These are phyloP conservation scores for Cryptococcus sp. DNA, from an alignment of 1,284 basidiomycete genomes.

Conservation along the genomic window DNA sequence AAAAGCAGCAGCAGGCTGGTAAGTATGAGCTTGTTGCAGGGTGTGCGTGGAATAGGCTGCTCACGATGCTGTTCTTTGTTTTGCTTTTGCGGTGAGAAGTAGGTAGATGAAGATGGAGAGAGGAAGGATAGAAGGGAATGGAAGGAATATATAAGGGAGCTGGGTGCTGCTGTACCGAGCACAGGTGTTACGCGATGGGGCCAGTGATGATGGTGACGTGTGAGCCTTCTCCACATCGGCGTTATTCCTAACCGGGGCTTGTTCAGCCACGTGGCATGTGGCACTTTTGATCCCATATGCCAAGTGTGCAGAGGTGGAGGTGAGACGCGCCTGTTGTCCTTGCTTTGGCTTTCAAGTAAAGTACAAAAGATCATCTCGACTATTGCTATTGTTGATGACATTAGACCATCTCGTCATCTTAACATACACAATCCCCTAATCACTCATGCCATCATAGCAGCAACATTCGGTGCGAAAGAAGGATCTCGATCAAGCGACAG, in stretches of 20 bases:
- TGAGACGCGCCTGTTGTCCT: neutral
- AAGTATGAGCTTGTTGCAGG: conserved; percentile 29
- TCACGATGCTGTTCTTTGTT: conserved; percentile 2
- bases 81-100: conserved; percentile 11
- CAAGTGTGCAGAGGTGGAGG: neutral
- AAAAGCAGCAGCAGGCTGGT: conserved; percentile 21
- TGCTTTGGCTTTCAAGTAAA: too few relatives aligned
- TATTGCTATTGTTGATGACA: too few relatives aligned
- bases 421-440: too few relatives aligned
- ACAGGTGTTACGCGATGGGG: too few relatives aligned
- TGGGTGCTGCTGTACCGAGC: neutral
- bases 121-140: conserved; percentile 4
- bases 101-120: neutral
- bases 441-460: too few relatives aligned
- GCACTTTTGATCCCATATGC: neutral
- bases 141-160: conserved; percentile 1
- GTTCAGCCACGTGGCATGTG: neutral
- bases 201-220: too few relatives aligned
- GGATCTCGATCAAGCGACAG: neutral
- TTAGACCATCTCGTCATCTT: too few relatives aligned
- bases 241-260: neutral
- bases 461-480: too few relatives aligned
- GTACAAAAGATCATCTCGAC: too few relatives aligned
- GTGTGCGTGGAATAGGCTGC: neutral
- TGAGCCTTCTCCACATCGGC: too few relatives aligned